Evolutionary conservation across 768 basidiomycete genomes (phyloP).

Genomic region (Tremella fuciformis): DNA sequence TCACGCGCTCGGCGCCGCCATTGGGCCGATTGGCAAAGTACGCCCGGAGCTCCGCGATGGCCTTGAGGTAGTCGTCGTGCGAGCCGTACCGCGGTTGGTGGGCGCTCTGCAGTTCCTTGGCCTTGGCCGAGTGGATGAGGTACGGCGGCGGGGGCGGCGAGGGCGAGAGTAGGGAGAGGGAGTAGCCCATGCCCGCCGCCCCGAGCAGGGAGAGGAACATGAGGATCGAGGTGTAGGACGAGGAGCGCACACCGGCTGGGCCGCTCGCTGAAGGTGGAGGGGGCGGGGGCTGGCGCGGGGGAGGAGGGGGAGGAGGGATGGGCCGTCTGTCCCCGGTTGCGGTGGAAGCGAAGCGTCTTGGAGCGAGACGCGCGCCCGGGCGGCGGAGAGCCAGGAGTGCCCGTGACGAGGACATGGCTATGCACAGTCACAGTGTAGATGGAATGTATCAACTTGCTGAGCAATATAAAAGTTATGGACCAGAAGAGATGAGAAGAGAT

Average conservation of each 20-base stretch:
- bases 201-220: slow-evolving; percentile 23
- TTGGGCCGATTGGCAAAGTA: slow-evolving; percentile 15
- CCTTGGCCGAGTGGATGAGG: slow-evolving; percentile 25
- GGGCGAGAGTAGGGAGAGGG: slow-evolving; percentile 14
- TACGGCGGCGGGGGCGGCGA: slow-evolving; percentile 9
- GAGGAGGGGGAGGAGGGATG: no score
- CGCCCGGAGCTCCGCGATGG: slow-evolving; percentile 32
- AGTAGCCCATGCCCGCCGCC: slow-evolving; percentile 27
- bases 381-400: slow-evolving; percentile 6
- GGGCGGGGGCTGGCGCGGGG: no score
- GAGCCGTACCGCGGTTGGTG: slow-evolving; percentile 39
- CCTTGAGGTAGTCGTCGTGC: slow-evolving; percentile 28
- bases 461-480: no score
- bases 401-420: background rate
- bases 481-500: no score
- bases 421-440: background rate
- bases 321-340: no score
- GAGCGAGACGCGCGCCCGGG: slow-evolving; percentile 5
- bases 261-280: slow-evolving; percentile 4
- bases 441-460: background rate
- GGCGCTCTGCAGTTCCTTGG: slow-evolving; percentile 28
- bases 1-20: slow-evolving; percentile 22
- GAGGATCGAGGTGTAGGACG: slow-evolving; percentile 11
- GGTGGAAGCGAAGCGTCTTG: background rate
- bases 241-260: background rate